These are phyloP conservation scores for Huiozyma sinensis DNA, from an alignment of 805 yeast genomes.

Conservation along the genomic window DNA sequence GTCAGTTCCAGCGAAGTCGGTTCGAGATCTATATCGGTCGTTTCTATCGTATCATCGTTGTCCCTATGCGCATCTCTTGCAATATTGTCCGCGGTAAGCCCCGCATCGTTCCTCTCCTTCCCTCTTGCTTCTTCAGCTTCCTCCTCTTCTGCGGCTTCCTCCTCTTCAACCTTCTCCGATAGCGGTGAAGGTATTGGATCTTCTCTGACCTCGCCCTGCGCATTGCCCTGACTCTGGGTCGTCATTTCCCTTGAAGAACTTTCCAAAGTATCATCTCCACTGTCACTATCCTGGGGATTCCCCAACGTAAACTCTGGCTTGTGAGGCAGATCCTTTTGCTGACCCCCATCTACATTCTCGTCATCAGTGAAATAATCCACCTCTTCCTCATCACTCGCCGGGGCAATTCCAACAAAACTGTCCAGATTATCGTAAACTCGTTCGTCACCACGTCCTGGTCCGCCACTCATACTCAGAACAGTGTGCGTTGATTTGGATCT, in stretches of 20 bases:
- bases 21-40: constrained; percentile 12
- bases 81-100: not conserved
- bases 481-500: constrained; percentile 22
- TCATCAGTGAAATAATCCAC: constrained; percentile 33
- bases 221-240: not conserved
- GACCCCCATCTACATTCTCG: constrained; percentile 13
- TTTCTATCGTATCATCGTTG: constrained; percentile 18
- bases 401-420: constrained; percentile 10
- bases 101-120: not conserved
- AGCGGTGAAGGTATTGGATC: not conserved
- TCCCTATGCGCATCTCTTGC: not conserved
- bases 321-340: not conserved
- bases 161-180: not conserved
- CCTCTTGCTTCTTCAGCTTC: not conserved
- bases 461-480: constrained; percentile 12
- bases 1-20: constrained; percentile 11
- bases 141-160: not conserved
- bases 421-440: constrained; percentile 12
- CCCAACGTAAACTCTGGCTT: constrained; percentile 4
- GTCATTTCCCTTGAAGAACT: not conserved
- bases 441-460: constrained; percentile 8
- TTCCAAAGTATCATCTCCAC: not conserved
- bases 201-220: not conserved
- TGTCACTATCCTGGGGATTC: constrained; percentile 1
- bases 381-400: constrained; percentile 28